Evolutionary conservation across 2,329 filamentous ascomycete genomes (phyloP), one percentile per base, ranked within the genome.

Genomic region (Penicillium sp.): DNA sequence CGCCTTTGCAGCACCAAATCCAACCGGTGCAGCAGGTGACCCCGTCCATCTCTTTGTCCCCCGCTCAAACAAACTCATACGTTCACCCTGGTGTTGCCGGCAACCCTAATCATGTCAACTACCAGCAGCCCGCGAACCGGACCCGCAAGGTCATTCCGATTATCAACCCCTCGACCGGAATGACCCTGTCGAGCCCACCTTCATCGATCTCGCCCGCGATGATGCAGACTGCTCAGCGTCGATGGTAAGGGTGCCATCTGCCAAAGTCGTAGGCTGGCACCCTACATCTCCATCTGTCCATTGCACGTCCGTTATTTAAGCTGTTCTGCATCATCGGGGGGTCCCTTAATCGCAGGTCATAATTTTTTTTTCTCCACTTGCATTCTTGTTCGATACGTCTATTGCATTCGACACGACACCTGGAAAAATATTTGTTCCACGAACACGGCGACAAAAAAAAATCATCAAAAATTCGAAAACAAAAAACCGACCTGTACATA

Each of bases 101-200:
- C 68, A 81, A 78, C 74, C 62, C 72, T 64, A 88, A 86, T 68
- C 85, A 85, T 76, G 81, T 93, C 67, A 97, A 96, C 79, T 82
- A 95, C 61, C 91, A 96, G 77, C 93, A 97, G 80, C 91, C 92
- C 59, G 83, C 92, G 60, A 90, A 92, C 62, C 90, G 94, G 66
- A 86, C 89, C 56, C 90, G 92, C 76, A 97, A 97, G 75, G 91
- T 94, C 70, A 97, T 97, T 65, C 93, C 93, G 57, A 99, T 99
- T 74, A 90, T 97, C 77, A 96, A 99, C 81, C 94, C 94, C 53
- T 89, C 85, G 66, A 97, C 93, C 55, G 92, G 94, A 70, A 86
- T 92, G 74, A 85, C 86, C 70, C 88, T 97, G 81, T 87, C 91
- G 55, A 96, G 91, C 79, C 93, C 93, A 65, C 91, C 93, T 26